A percentile compares a stretch with the other conserved stretches of the same genome.
phyloP scores from a whole-genome alignment of 75 land plant species.

The Isoetes taiwanensis region DNA sequence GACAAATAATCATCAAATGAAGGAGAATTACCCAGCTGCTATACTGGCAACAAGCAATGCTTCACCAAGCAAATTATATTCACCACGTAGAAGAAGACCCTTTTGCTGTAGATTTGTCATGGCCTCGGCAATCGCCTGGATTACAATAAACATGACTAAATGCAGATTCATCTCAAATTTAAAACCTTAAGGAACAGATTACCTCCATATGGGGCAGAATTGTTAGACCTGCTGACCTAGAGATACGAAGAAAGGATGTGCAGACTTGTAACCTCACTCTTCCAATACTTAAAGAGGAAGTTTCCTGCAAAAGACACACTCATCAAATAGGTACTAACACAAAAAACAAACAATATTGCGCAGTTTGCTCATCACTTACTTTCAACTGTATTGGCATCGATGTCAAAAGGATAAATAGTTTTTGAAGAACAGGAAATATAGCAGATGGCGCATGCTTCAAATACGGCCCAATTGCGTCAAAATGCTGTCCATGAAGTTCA shows the following conservation, averaged over 20 bases:
- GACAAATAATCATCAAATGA: neutral
- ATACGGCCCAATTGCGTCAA: conserved; percentile 77
- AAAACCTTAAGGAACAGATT: neutral
- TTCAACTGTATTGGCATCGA: conserved; percentile 47
- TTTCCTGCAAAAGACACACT: conserved; percentile 31
- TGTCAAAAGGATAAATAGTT: conserved; percentile 67
- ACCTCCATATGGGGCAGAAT: conserved; percentile 84
- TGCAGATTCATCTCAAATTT: neutral
- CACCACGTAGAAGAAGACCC: conserved; percentile 63
- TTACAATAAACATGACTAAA: neutral
- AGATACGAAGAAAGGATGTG: conserved; percentile 80
- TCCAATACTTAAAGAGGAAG: conserved; percentile 30
- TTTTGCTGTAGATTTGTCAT: conserved; percentile 60
- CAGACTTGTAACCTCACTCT: conserved; percentile 86
- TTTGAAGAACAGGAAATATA: conserved; percentile 47
- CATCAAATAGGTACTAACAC: neutral
- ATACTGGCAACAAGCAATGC: conserved; percentile 85
- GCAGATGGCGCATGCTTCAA: conserved; percentile 60
- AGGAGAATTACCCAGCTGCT: conserved; percentile 66
- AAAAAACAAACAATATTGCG: neutral
- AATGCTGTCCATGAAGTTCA: conserved; percentile 50
- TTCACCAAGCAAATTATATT: conserved; percentile 81
- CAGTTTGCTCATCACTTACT: conserved; percentile 26
- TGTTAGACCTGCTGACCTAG: conserved; percentile 65
- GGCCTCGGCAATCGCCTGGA: conserved; percentile 62